Evolutionary conservation across 2,329 filamentous ascomycete genomes (phyloP).

Genomic region (Stemphylium beticola): DNA sequence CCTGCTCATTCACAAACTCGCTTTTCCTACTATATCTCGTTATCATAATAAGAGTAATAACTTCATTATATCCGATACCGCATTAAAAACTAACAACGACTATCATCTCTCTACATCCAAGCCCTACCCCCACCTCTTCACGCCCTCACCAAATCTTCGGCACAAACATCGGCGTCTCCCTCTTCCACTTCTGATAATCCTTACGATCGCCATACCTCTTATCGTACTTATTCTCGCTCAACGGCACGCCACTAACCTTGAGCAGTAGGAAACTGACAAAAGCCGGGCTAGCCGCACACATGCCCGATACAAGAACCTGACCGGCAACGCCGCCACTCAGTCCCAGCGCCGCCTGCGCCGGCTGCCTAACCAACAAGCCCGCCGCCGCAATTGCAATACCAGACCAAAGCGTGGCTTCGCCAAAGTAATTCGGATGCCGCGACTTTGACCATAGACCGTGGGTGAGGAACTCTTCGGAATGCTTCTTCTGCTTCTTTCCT

Average conservation of each 20-base stretch:
- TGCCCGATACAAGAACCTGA: constrained; percentile 53
- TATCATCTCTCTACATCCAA: too few species aligned
- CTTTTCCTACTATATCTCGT: too few species aligned
- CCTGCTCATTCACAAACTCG: too few species aligned
- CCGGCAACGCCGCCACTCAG: constrained; percentile 53
- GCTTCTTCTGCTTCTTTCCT: constrained; percentile 68
- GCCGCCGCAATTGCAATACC: constrained; percentile 67
- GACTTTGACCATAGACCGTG: constrained; percentile 66
- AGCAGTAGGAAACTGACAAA: constrained; percentile 69
- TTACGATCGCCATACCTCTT: constrained; percentile 66
- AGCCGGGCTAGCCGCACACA: constrained; percentile 66
- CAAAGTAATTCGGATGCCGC: constrained; percentile 74
- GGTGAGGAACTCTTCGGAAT: constrained; percentile 71
- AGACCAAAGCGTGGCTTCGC: constrained; percentile 72
- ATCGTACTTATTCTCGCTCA: constrained; percentile 74
- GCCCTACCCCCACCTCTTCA: too few species aligned
- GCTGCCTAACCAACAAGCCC: constrained; percentile 61
- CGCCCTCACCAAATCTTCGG: constrained; percentile 59
- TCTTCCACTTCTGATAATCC: constrained; percentile 73
- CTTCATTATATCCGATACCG: too few species aligned
- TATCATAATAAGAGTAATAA: too few species aligned
- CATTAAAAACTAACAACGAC: too few species aligned
- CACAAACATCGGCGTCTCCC: constrained; percentile 68
- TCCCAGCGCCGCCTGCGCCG: constrained; percentile 64
- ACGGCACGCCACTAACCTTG: constrained; percentile 68